phyloP scores from a whole-genome alignment of 1,139 yeast genomes.

The Eremothecium coryli region DNA sequence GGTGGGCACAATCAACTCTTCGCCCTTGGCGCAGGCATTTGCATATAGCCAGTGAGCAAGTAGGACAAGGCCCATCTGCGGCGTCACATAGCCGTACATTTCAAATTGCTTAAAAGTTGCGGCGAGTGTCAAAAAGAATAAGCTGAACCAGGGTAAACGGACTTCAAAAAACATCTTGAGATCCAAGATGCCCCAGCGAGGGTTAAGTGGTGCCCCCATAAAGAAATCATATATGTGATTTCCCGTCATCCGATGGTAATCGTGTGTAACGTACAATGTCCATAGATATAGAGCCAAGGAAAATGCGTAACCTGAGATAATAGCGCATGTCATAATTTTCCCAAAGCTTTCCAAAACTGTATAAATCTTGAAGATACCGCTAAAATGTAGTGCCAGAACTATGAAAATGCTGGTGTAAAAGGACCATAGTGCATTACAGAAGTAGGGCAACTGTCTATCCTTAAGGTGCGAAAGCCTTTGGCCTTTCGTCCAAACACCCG shows the following conservation, averaged over 20 bases:
- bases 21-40: slow-evolving; percentile 96
- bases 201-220: slow-evolving; percentile 96
- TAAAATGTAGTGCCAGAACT: slow-evolving; percentile 54
- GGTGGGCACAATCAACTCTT: slow-evolving; percentile 90
- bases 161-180: slow-evolving; percentile 96
- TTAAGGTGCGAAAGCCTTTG: slow-evolving; percentile 79
- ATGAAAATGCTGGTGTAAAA: slow-evolving; percentile 60
- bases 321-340: slow-evolving; percentile 86
- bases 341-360: slow-evolving; percentile 76
- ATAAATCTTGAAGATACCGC: slow-evolving; percentile 65
- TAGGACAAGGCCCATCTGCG: slow-evolving; percentile 65
- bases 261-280: slow-evolving; percentile 58
- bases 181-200: slow-evolving; percentile 86
- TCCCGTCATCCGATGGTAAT: slow-evolving; percentile 85
- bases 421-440: slow-evolving; percentile 83
- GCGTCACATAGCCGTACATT: slow-evolving; percentile 64
- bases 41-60: slow-evolving; percentile 92
- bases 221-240: slow-evolving; percentile 82
- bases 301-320: slow-evolving; percentile 60
- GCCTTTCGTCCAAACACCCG: slow-evolving; percentile 93
- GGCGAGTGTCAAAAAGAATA: slow-evolving; percentile 69
- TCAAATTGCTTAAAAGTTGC: slow-evolving; percentile 73
- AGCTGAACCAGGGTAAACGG: slow-evolving; percentile 91
- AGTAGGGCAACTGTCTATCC: slow-evolving; percentile 77
- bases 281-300: slow-evolving; percentile 54